A percentile compares a stretch with the other conserved stretches of the same genome.
Conservation (phyloP, 345 rosid genomes). For the Aurinia saxatilis region DNA sequence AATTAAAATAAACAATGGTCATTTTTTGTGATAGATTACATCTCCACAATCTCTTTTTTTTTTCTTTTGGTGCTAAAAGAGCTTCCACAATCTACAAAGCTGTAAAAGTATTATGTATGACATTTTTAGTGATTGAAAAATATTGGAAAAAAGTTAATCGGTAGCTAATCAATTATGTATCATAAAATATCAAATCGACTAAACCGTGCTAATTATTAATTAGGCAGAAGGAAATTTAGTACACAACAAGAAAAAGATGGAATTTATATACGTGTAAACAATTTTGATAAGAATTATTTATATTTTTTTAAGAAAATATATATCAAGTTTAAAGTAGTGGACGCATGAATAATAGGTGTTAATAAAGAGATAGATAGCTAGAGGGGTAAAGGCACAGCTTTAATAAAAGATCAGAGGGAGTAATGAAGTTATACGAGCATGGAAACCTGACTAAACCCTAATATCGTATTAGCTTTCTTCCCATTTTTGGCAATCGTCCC, state of each 20-base stretch:
- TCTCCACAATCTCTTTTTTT: no score
- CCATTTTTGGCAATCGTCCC: slow-evolving; percentile 65
- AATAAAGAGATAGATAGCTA: slow-evolving; percentile 23
- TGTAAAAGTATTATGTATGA: neutral
- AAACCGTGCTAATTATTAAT: slow-evolving; percentile 11
- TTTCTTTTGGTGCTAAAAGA: no score
- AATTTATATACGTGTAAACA: neutral
- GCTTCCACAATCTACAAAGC: neutral
- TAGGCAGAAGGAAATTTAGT: neutral
- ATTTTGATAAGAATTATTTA: no score
- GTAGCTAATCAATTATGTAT: neutral
- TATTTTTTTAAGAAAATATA: neutral
- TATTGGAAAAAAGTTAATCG: no score
- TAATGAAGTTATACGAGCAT: slow-evolving; percentile 57
- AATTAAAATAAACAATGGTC: no score
- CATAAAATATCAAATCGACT: neutral
- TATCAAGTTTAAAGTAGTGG: slow-evolving; percentile 13
- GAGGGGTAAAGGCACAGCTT: slow-evolving; percentile 35
- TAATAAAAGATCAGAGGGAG: slow-evolving; percentile 29
- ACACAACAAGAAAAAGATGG: neutral
- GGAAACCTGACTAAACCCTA: slow-evolving; percentile 35
- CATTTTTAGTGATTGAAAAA: no score
- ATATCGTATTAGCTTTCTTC: slow-evolving; percentile 42
- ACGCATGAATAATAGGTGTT: slow-evolving; percentile 20
- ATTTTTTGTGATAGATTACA: neutral